These are phyloP conservation scores for Gloeopeniophorella convolvens DNA, from an alignment of 768 basidiomycete species.

Conservation along the genomic window DNA sequence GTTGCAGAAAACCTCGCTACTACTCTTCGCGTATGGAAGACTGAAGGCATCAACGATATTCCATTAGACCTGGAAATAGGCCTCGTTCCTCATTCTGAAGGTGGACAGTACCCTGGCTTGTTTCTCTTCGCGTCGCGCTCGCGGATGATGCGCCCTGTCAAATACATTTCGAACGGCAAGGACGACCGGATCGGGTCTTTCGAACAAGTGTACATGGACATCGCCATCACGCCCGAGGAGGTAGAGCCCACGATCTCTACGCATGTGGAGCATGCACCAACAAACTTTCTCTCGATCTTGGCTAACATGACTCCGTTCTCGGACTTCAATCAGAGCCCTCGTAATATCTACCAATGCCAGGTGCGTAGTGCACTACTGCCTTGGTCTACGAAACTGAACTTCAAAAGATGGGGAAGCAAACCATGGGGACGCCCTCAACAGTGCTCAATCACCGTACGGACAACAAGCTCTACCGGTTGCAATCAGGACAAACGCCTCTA, in stretches of 20 bases:
- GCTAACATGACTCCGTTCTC: slow-evolving; percentile 99
- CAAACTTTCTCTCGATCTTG: slow-evolving; percentile 92
- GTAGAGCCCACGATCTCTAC: slow-evolving; percentile 67
- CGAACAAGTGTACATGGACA: slow-evolving; percentile 99
- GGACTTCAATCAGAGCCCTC: slow-evolving; percentile 96
- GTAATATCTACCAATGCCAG: slow-evolving; percentile 93
- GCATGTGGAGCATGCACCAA: slow-evolving; percentile 91
- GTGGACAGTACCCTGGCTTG: slow-evolving; percentile 95
- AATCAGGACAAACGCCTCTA: slow-evolving; percentile 90
- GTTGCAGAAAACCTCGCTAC: slow-evolving; percentile 77
- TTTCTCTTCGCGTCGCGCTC: slow-evolving; percentile 83
- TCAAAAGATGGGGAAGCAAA: slow-evolving; percentile 95
- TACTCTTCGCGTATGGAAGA: slow-evolving; percentile 90
- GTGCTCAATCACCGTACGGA: slow-evolving; percentile 89
- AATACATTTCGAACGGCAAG: slow-evolving; percentile 77
- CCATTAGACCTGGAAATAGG: slow-evolving; percentile 96
- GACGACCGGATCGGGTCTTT: slow-evolving; percentile 93
- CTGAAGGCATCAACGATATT: slow-evolving; percentile 71
- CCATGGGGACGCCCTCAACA: slow-evolving; percentile 97
- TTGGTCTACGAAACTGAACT: neutral
- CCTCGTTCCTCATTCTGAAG: slow-evolving; percentile 73
- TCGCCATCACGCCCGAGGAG: slow-evolving; percentile 86
- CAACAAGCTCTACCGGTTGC: slow-evolving; percentile 95
- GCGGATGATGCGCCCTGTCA: slow-evolving; percentile 98
- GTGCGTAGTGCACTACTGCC: slow-evolving; percentile 31